Conservation (phyloP, 129 eudicot species). For the Flaveria sonorensis region DNA sequence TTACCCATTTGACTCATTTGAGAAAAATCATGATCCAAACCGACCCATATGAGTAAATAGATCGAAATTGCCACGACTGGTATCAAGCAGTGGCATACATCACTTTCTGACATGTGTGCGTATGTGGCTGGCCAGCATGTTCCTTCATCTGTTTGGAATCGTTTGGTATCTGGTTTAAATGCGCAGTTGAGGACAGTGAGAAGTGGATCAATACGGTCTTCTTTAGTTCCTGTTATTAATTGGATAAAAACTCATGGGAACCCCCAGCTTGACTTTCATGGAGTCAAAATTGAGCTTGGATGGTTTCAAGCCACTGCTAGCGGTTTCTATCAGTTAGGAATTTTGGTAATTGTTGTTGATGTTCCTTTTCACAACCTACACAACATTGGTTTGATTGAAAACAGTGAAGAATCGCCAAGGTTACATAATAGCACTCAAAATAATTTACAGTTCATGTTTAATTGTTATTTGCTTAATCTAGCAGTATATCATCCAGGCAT, state of each 20-base stretch:
- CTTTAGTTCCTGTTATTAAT: constrained; percentile 61
- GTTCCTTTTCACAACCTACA: constrained; percentile 44
- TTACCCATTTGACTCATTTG: neutral
- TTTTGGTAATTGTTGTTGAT: constrained; percentile 68
- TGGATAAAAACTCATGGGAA: constrained; percentile 78
- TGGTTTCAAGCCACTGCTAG: constrained; percentile 93
- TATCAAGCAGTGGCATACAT: constrained; percentile 1
- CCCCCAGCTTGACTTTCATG: constrained; percentile 88
- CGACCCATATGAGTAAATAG: neutral
- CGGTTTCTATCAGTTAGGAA: constrained; percentile 82
- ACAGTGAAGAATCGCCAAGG: constrained; percentile 58
- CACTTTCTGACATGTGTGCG: constrained; percentile 22
- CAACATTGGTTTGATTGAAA: constrained; percentile 48
- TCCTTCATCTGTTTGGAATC: constrained; percentile 81
- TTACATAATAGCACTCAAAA: constrained; percentile 22
- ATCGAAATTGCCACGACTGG: neutral
- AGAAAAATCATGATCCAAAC: neutral
- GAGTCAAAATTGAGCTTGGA: constrained; percentile 71
- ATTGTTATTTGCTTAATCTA: constrained; percentile 12
- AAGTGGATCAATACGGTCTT: constrained; percentile 64
- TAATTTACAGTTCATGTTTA: neutral
- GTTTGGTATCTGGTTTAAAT: constrained; percentile 84
- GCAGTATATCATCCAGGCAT: constrained; percentile 45
- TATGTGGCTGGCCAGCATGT: constrained; percentile 58
- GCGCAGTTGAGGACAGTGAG: constrained; percentile 79